Base-by-base conservation (phyloP, 129 eudicot species). In the Mikania micrantha region DNA sequence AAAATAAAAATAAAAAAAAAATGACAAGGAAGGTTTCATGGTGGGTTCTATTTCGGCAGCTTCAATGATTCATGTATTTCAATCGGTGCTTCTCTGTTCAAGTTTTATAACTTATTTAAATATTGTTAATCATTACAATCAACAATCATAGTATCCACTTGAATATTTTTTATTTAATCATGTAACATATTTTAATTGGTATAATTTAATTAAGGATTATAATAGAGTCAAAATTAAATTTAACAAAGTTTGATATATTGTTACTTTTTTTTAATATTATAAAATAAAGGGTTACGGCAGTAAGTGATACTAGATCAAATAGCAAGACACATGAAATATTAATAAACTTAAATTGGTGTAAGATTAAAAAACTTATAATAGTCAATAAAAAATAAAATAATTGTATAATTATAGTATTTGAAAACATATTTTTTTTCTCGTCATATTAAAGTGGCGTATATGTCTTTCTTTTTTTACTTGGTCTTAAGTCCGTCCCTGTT, bases 21-120 rank as follows among this genome's bases (percentile, higher is more conserved):
- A 58, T 71, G 7, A 71, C 59, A 57, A 57, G 7, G 21, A 71
- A 57, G 59, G 49, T 32, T 72, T 60, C 35, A 36, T 39, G 77
- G 77, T 72, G 77, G 77, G 77, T 62, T 71, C 76, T 47, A 61
- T 70, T 32, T 71, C 11, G 17, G 60, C 7, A 31, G 35, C 35
- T 71, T 34, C 60, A 60, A 61, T 45, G 62, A 72, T 72, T 50
- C 41, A 48, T 47, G 53, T 7, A 47, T 48, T 49, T 25, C 36
- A 24, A 62, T 62, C 24, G 63, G 63, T 72, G 77, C 70, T 62
- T 72, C 77, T 20, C 61, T 9, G 2, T 60, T 58, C 56, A 7
- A 32, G 21, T 38, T 3, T 28, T 10, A 19, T 66, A 0, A 45
- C n/a, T n/a, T 52, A 52, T 53, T 24, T 24, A 36, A 53, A 54